These are phyloP conservation scores for Cystobasidium slooffiae DNA, from an alignment of 1,284 basidiomycete species.

Conservation along the genomic window DNA sequence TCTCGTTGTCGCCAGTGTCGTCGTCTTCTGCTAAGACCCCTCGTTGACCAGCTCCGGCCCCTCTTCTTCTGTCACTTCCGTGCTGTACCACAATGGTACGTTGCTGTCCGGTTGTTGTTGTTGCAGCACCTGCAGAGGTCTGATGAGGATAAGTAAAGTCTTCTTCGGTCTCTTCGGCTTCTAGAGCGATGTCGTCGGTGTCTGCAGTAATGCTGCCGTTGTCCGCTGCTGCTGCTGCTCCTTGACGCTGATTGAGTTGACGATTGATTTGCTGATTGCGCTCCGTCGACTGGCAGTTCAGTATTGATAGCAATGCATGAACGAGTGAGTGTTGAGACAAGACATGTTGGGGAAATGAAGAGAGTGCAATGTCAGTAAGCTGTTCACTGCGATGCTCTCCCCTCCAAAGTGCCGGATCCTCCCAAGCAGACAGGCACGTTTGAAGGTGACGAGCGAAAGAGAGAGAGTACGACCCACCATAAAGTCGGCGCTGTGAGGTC, in stretches of 20 bases:
- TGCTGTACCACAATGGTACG: neutral
- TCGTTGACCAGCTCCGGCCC: conserved; percentile 4
- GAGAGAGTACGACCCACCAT: conserved; percentile 9
- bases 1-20: neutral
- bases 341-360: neutral
- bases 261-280: conserved; percentile 23
- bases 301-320: neutral
- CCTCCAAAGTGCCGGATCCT: neutral
- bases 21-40: neutral
- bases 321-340: neutral
- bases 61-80: conserved; percentile 9
- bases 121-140: neutral
- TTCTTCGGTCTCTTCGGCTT: conserved; percentile 19
- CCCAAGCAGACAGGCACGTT: too few species aligned
- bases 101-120: neutral
- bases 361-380: neutral
- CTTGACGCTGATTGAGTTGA: conserved; percentile 24
- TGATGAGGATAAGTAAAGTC: neutral
- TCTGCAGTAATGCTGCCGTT: neutral
- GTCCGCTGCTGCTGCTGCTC: neutral
- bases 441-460: too few species aligned
- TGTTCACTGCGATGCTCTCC: neutral
- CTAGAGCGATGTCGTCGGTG: neutral
- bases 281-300: conserved; percentile 8
- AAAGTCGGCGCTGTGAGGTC: conserved; percentile 32